Evolutionary conservation across 2,329 filamentous ascomycete species (phyloP), one percentile per base, ranked within the genome.

Genomic region (Trichoderma simmonsii): DNA sequence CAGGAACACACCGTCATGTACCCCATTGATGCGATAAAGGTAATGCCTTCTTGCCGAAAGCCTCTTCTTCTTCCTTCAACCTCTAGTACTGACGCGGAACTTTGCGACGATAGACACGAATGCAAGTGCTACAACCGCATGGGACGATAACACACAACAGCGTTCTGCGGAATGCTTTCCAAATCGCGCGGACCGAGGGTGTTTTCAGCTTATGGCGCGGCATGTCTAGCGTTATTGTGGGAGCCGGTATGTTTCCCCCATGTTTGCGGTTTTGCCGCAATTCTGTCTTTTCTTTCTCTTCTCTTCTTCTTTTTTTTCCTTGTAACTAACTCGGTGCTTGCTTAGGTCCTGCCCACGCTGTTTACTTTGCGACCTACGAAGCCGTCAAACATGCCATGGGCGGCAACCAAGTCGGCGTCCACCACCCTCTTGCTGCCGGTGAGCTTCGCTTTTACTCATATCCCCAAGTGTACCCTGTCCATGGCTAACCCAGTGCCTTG

Each of bases 1-100:
- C 77, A 98, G 95, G 95, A 98, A 85, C 95, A 98, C 83, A 97
- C 95, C 73, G 95, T 97, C 78, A 98, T 99, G 96, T 99, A 99
- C 81, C 96, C 96, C 24, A 93, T 99, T 80, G 96, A 99, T 85
- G 90, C 97, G 77, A 92, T 99, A 81, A 99, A 99, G 92, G 96
- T 98, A 76, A 75, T 81, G 71, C 39, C 56, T 24, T 51, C 8
- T 43, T 43, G 39, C 39, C 39, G 39, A 43, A 43, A 30, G n/a
- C 62, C 28, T 9, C 36, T 24, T 4, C 36, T 24, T 4, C 30
- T n/a, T 32, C 28, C 28, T 54, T 30, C 43, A 26, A 26, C 11
- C 11, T 28, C 14, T 34, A 4, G 28, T 70, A 62, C 54, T 73
- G 39, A 72, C 62, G 12, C 21, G 43, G 34, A 62, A 28, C 28